A percentile compares a stretch with the other conserved stretches of the same genome.
Evolutionary conservation across 2,329 filamentous ascomycete species (phyloP).

Genomic region (Podosphaera leucotricha): DNA sequence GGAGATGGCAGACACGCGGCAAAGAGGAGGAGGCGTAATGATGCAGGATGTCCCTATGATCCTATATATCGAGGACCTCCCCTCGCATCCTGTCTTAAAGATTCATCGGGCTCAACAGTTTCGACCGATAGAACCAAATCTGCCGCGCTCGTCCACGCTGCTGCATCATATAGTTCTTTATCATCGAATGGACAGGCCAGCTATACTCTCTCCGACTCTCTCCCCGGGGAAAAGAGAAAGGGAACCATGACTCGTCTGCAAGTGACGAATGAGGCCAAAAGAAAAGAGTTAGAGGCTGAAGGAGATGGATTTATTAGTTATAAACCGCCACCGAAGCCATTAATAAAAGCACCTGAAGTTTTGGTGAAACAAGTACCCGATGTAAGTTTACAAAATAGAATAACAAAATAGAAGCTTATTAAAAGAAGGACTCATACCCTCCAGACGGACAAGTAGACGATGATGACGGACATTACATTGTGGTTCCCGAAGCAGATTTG

Average conservation of each 20-base stretch:
- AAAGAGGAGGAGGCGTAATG: slow-evolving; percentile 38
- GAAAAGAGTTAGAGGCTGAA: slow-evolving; percentile 46
- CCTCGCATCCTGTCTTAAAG: slow-evolving; percentile 45
- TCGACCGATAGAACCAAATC: slow-evolving; percentile 72
- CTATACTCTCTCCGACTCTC: slow-evolving; percentile 42
- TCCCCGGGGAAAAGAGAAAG: slow-evolving; percentile 73
- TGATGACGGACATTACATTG: slow-evolving; percentile 91
- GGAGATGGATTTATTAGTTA: slow-evolving; percentile 57
- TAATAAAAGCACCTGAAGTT: slow-evolving; percentile 73
- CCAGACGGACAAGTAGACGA: slow-evolving; percentile 66
- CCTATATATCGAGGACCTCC: slow-evolving; percentile 41
- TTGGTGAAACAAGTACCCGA: slow-evolving; percentile 36
- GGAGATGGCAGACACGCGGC: slow-evolving; percentile 38
- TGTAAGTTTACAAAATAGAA: slow-evolving; percentile 22
- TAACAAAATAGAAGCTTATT: not conserved
- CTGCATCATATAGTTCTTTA: slow-evolving; percentile 59
- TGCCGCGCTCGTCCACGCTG: slow-evolving; percentile 60
- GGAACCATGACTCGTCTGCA: slow-evolving; percentile 53
- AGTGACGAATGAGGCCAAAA: slow-evolving; percentile 58
- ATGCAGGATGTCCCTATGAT: slow-evolving; percentile 35
- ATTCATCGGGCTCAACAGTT: slow-evolving; percentile 43
- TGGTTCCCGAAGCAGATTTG: slow-evolving; percentile 62
- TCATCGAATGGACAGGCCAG: slow-evolving; percentile 33
- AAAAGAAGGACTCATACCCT: slow-evolving; percentile 19
- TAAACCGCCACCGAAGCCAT: slow-evolving; percentile 64